Percentiles rank a stretch among this genome's conserved stretches.
phyloP scores from a whole-genome alignment of 495 filamentous ascomycete genomes.

The Neurospora pannonica region DNA sequence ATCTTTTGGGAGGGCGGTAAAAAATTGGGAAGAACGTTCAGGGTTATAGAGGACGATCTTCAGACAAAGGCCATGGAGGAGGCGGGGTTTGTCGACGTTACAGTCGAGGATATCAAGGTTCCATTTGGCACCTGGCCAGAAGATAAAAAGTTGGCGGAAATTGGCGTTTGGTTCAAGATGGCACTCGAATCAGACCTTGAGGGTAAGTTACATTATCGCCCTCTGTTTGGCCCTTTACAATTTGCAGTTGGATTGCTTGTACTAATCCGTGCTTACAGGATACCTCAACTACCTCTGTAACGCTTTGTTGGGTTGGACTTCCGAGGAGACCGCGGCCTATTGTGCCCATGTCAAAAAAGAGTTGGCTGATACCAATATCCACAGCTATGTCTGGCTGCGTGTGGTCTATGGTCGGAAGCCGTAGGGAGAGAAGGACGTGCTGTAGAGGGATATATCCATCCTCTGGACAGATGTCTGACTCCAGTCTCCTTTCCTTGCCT shows the following conservation, averaged over 20 bases:
- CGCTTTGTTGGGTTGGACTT: background rate
- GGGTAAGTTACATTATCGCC: background rate
- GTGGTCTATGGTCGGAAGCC: background rate
- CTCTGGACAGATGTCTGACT: background rate
- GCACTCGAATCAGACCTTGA: background rate
- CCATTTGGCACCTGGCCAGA: conserved; percentile 46
- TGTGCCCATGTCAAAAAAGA: background rate
- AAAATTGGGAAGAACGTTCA: conserved; percentile 2
- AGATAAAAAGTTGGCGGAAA: conserved; percentile 32
- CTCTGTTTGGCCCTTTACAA: background rate
- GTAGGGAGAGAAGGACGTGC: background rate
- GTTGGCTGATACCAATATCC: background rate
- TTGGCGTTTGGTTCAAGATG: background rate
- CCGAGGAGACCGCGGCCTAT: background rate
- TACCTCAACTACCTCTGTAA: background rate
- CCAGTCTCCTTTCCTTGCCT: background rate
- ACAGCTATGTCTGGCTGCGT: background rate
- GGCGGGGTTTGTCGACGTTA: conserved; percentile 44
- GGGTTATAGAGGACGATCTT: background rate
- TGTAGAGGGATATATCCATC: background rate
- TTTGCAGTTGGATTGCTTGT: background rate
- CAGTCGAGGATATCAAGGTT: conserved; percentile 32
- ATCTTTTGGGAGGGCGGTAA: conserved; percentile 1
- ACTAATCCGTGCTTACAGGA: background rate
- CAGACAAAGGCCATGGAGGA: conserved; percentile 40